Conservation (phyloP, 179 eudicot genomes). For the Nepenthes alata region DNA sequence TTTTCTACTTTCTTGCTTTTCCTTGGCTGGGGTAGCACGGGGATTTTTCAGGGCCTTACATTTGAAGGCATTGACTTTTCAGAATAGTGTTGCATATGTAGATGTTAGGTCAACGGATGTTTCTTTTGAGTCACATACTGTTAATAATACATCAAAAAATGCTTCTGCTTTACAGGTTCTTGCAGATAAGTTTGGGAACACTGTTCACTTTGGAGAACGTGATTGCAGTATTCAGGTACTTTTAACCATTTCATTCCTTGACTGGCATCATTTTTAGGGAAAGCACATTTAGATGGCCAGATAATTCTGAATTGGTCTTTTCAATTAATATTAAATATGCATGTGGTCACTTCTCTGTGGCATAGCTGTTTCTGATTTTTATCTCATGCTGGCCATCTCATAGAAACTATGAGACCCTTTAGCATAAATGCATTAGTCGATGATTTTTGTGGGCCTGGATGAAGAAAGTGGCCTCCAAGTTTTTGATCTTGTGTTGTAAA, state of each 20-base stretch:
- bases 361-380: too few relatives aligned
- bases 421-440: too few relatives aligned
- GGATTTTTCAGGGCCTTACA: background rate
- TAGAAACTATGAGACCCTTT: too few relatives aligned
- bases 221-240: conserved; percentile 98
- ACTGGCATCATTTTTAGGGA: background rate
- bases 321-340: too few relatives aligned
- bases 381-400: too few relatives aligned
- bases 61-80: background rate
- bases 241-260: background rate
- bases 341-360: too few relatives aligned
- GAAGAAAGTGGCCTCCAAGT: too few relatives aligned
- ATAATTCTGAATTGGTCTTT: background rate
- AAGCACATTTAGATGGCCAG: background rate
- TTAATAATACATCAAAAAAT: too few relatives aligned
- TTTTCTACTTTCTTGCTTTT: too few relatives aligned
- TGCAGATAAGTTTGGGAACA: conserved; percentile 94
- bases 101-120: background rate
- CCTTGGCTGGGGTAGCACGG: too few relatives aligned
- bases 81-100: background rate
- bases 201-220: conserved; percentile 98
- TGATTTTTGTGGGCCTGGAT: too few relatives aligned
- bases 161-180: conserved; percentile 56
- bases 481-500: too few relatives aligned
- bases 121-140: background rate